Conservation (phyloP, 176 grass and related monocot genomes). For the Phragmites australis region DNA sequence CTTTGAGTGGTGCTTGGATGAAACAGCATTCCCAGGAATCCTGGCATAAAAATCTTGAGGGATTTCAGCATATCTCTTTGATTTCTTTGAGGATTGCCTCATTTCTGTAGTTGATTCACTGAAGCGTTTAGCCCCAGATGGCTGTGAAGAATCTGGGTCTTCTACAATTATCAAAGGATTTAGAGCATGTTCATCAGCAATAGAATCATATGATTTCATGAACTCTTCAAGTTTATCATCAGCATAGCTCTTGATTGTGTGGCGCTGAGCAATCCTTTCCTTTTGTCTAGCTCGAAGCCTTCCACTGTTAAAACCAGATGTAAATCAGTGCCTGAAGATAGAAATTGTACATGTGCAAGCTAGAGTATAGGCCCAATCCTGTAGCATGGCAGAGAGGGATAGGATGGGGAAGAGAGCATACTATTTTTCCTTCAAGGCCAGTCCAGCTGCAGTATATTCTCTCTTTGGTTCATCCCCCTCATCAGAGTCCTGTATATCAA, state of each 20-base stretch:
- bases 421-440: slow-evolving; percentile 96
- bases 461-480: slow-evolving; percentile 69
- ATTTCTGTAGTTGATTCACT: slow-evolving; percentile 53
- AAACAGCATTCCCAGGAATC: slow-evolving; percentile 36
- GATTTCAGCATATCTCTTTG: slow-evolving; percentile 60
- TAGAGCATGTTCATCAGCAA: slow-evolving; percentile 41
- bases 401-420: slow-evolving; percentile 48
- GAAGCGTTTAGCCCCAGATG: slow-evolving; percentile 50
- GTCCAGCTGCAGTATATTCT: slow-evolving; percentile 86
- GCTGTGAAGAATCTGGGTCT: slow-evolving; percentile 38
- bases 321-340: slow-evolving; percentile 37
- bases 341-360: slow-evolving; percentile 34
- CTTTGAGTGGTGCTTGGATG: slow-evolving; percentile 56
- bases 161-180: slow-evolving; percentile 51
- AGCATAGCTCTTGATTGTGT: slow-evolving; percentile 41
- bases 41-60: slow-evolving; percentile 59
- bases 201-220: slow-evolving; percentile 45
- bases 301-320: slow-evolving; percentile 61
- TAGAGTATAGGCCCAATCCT: slow-evolving; percentile 1
- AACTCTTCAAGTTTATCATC: slow-evolving; percentile 48
- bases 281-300: slow-evolving; percentile 91
- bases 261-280: slow-evolving; percentile 77
- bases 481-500: slow-evolving; percentile 73
- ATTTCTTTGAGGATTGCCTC: slow-evolving; percentile 53
- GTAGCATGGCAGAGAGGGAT: neutral